Base-by-base conservation (phyloP, 306 rosid genomes). In the Coriaria nepalensis region DNA sequence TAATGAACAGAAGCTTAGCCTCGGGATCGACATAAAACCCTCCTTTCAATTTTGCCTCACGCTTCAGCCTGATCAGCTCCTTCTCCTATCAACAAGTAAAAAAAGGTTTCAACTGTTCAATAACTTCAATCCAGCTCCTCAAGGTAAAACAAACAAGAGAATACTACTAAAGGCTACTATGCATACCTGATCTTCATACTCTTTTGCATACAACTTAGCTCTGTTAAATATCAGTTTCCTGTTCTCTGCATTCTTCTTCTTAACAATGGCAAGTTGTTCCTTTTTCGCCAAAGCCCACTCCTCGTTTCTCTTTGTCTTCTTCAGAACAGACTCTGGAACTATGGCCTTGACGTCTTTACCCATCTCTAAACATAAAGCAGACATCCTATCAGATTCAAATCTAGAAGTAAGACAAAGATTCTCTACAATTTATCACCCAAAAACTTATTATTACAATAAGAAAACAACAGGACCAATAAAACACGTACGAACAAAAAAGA, bases 21-120 rank as follows among this genome's bases (percentile, higher is more conserved):
- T 90, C 95, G 0, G 94, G 95, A 39, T 85, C 94, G n/a, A 90
- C 98, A 71, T 90, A 90, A 53, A 84, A 90, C 32, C 98, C 95
- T 45, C 98, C 98, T 45, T 81, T 81, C 67, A 81, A 69, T 73
- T 78, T 84, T 0, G 97, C 97, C 68, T 88, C 97, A 7, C 93
- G 95, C 36, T 88, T 88, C 63, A 88, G 55, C 6, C 55, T 50
- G 38, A 88, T 75, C 71, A 84, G 34, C 47, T 78, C 80, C 49
- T 71, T 78, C 0, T 81, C 95, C 93, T 87, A 33, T 6, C 6
- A 8, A 12, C 0, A 2, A 14, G 20, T 0, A n/a, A n/a, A 41
- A 54, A 2, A 2, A 50, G 9, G 8, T 7, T 3, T 32, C 0
- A 33, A 35, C 11, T 1, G 3, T 32, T 4, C 20, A 38, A 7